Evolutionary conservation across 306 rosid species (phyloP), one percentile per base, ranked within the genome.

Genomic region (Cucurbita pepo): DNA sequence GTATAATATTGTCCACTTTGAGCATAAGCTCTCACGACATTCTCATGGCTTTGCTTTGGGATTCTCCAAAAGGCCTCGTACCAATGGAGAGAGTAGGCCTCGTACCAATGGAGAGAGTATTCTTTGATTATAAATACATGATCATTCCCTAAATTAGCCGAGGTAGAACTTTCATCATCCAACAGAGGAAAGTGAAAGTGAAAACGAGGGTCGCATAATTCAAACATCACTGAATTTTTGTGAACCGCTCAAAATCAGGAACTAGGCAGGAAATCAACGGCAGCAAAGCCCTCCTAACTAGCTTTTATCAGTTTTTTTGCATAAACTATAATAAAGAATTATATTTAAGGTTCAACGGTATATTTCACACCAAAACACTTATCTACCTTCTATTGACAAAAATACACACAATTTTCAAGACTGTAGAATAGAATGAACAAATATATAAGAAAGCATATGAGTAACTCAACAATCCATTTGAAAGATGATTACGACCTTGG

Each of bases 401-500:
- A 69, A 69, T 50, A 50, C 74, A 69, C 74, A 69, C 74, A 51
- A 69, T 30, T 41, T 69, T 51, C 57, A 50, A 50, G 58, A 81
- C 65, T 69, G 81, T 55, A 74, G 73, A 81, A 85, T 63, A 79
- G 75, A 85, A 88, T 72, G 78, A 83, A 80, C 61, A 65, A 76
- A 10, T 63, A 43, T 72, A 67, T 69, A 53, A 34, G 53, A n/a
- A 61, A 53, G 30, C 25, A 48, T 30, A 6, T 22, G 8, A 43
- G 30, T 2, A 40, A 59, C 83, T 73, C 62, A 81, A 81, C 54
- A 56, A 73, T 56, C 71, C 75, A 43, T 69, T 78, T 63, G n/a
- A 55, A 30, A 30, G 34, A 25, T 53, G 34, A 76, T 59, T 65
- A 83, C 83, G 81, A 88, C 79, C 91, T 93, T 59, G 90, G 76